phyloP scores from a whole-genome alignment of 2,329 filamentous ascomycete genomes.

The Arthrobotrys musiformis region DNA sequence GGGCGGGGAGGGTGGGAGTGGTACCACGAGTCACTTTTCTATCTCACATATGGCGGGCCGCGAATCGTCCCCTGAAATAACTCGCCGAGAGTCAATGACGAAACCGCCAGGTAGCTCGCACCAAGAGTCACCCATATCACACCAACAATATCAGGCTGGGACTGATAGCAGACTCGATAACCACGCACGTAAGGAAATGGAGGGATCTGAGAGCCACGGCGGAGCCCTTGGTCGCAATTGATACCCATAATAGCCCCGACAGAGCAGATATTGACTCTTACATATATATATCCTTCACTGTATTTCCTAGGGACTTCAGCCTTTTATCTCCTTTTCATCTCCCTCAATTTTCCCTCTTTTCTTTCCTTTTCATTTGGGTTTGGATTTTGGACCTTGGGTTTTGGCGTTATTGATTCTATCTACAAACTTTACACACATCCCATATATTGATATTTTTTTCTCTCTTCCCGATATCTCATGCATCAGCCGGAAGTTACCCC shows the following conservation, averaged over 20 bases:
- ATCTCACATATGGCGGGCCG: slow-evolving; percentile 43
- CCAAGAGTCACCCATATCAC: slow-evolving; percentile 27
- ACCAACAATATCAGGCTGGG: slow-evolving; percentile 46
- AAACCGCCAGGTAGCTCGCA: neutral
- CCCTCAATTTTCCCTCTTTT: too few relatives aligned
- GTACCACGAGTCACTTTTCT: slow-evolving; percentile 28
- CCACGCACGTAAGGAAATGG: slow-evolving; percentile 29
- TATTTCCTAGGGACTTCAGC: slow-evolving; percentile 15
- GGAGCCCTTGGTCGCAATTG: neutral
- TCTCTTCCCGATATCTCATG: neutral
- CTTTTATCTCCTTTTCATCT: too few relatives aligned
- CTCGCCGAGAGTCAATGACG: slow-evolving; percentile 14
- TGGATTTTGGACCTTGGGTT: too few relatives aligned
- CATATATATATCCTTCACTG: neutral
- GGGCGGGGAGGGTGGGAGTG: neutral
- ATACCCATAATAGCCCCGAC: slow-evolving; percentile 1
- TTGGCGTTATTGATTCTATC: neutral
- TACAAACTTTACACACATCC: neutral
- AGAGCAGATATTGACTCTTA: neutral
- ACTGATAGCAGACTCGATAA: slow-evolving; percentile 37
- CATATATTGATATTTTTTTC: too few relatives aligned
- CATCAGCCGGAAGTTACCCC: too few relatives aligned
- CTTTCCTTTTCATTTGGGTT: too few relatives aligned
- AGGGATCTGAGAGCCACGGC: slow-evolving; percentile 11
- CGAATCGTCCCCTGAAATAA: slow-evolving; percentile 18